phyloP scores from a whole-genome alignment of 106 monocot species.

The Dioscorea alata region DNA sequence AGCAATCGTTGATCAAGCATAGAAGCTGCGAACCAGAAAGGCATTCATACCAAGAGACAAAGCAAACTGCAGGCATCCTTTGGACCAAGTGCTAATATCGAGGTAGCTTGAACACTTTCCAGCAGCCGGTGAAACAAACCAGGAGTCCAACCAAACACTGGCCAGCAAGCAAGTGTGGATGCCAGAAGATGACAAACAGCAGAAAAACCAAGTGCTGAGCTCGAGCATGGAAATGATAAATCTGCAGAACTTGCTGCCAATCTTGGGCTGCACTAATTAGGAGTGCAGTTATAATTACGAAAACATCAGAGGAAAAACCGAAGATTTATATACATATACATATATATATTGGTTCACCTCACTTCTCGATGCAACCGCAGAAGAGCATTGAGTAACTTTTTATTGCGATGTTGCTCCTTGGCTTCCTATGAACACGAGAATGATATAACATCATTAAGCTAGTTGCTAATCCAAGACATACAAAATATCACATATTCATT shows the following conservation, averaged over 20 bases:
- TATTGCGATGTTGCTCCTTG: slow-evolving; percentile 84
- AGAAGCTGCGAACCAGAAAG: too few species aligned
- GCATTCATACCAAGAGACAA: slow-evolving; percentile 66
- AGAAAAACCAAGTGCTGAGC: slow-evolving; percentile 58
- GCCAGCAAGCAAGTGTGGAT: slow-evolving; percentile 90
- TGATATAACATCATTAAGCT: too few species aligned
- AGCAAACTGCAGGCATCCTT: slow-evolving; percentile 93
- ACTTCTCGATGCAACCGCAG: slow-evolving; percentile 85
- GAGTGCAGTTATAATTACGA: slow-evolving; percentile 1
- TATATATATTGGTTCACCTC: slow-evolving; percentile 42
- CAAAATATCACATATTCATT: too few species aligned
- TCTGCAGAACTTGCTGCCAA: slow-evolving; percentile 72
- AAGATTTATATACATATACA: too few species aligned
- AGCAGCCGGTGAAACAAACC: slow-evolving; percentile 79
- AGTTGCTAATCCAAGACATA: too few species aligned
- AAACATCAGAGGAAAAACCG: background rate
- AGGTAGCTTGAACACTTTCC: slow-evolving; percentile 58
- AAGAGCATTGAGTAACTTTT: slow-evolving; percentile 80
- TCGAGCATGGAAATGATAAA: slow-evolving; percentile 55
- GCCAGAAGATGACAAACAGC: slow-evolving; percentile 83
- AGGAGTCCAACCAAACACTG: slow-evolving; percentile 81
- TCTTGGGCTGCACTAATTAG: slow-evolving; percentile 56
- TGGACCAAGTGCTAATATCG: slow-evolving; percentile 71
- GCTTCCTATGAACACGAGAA: slow-evolving; percentile 38
- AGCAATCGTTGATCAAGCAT: too few species aligned